Percentiles rank a stretch among this genome's conserved stretches.
Evolutionary conservation across 2,329 filamentous ascomycete genomes (phyloP).

Genomic region (Cercospora zeae-maydis): DNA sequence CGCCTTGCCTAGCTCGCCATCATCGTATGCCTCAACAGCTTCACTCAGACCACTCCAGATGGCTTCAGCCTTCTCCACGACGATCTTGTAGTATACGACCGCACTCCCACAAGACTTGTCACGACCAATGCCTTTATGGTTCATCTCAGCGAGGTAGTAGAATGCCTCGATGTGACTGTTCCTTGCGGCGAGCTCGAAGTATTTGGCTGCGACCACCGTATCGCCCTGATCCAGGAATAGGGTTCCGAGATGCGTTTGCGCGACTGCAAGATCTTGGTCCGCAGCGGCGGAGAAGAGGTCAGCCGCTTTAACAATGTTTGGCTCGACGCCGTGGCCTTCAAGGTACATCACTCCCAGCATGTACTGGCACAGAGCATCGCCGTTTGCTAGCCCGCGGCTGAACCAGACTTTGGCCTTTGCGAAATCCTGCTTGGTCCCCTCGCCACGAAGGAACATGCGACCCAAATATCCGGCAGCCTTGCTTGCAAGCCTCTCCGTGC

Average conservation of each 20-base stretch:
- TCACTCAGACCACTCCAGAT: slow-evolving; percentile 78
- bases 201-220: slow-evolving; percentile 71
- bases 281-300: slow-evolving; percentile 74
- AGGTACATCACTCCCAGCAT: slow-evolving; percentile 80
- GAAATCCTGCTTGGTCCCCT: slow-evolving; percentile 76
- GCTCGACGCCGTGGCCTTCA: slow-evolving; percentile 67
- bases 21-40: slow-evolving; percentile 76
- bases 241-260: slow-evolving; percentile 77
- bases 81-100: slow-evolving; percentile 79
- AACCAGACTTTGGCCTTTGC: slow-evolving; percentile 78
- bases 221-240: slow-evolving; percentile 88
- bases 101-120: slow-evolving; percentile 76
- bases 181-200: slow-evolving; percentile 81
- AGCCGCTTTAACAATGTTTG: slow-evolving; percentile 68
- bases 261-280: slow-evolving; percentile 74
- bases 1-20: slow-evolving; percentile 74
- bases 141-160: slow-evolving; percentile 88
- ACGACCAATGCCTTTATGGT: slow-evolving; percentile 72
- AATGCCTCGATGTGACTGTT: slow-evolving; percentile 84
- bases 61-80: slow-evolving; percentile 84
- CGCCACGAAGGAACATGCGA: slow-evolving; percentile 83
- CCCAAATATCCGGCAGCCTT: slow-evolving; percentile 86
- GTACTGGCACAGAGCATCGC: slow-evolving; percentile 80
- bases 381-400: slow-evolving; percentile 68
- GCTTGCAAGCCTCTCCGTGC: slow-evolving; percentile 72